phyloP scores from a whole-genome alignment of 257 asterid genomes.

The Leptodermis oblonga region DNA sequence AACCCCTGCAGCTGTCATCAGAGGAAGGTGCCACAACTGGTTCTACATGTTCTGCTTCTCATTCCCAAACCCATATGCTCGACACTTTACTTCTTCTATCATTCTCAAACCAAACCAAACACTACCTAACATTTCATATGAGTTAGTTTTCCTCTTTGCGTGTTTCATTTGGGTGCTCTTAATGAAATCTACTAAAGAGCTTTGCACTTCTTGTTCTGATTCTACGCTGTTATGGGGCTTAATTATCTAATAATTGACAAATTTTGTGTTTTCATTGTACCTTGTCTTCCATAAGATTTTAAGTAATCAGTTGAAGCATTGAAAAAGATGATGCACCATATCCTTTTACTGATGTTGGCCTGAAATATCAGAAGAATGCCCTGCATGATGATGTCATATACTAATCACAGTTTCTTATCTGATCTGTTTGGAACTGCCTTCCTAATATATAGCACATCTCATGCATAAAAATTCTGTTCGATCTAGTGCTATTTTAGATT shows the following conservation, averaged over 20 bases:
- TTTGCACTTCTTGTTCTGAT: background rate
- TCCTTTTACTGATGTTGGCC: background rate
- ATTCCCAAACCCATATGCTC: too few species aligned
- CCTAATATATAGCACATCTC: conserved; percentile 26
- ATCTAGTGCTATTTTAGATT: conserved; percentile 78
- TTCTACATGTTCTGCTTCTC: too few species aligned
- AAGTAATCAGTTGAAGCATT: background rate
- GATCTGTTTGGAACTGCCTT: background rate
- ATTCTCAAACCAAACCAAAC: too few species aligned
- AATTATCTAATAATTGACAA: background rate
- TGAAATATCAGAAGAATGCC: background rate
- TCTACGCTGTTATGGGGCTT: background rate
- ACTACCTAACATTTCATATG: background rate
- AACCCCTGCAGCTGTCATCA: too few species aligned
- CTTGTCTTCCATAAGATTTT: background rate
- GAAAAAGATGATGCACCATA: background rate
- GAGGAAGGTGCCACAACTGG: too few species aligned
- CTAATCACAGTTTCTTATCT: background rate
- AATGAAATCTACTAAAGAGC: background rate
- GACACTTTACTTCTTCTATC: too few species aligned
- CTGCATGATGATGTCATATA: background rate
- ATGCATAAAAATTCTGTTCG: conserved; percentile 47
- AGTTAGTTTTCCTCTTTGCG: background rate
- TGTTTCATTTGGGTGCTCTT: background rate
- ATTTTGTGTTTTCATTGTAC: background rate